These are phyloP conservation scores for Saksenaea oblongispora DNA, from an alignment of 371 early-diverging fungal species.

Conservation along the genomic window DNA sequence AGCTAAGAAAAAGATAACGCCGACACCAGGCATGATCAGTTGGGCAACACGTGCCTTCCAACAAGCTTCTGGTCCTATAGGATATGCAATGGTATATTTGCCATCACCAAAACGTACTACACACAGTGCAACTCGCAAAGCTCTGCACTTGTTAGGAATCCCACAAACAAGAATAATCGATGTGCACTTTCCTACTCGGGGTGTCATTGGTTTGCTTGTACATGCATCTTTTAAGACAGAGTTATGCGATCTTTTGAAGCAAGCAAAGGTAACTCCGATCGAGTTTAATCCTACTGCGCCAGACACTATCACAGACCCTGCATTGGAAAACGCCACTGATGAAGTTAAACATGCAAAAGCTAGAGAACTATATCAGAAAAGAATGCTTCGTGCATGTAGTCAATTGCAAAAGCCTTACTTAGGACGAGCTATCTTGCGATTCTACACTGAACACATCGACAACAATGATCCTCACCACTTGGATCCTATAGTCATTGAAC, in stretches of 20 bases:
- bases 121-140: no score
- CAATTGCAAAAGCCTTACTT: not conserved
- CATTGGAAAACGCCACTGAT: not conserved
- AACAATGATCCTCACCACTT: not conserved
- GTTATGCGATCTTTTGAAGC: not conserved
- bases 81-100: not conserved
- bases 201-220: not conserved
- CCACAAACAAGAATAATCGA: no score
- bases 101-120: no score
- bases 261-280: not conserved
- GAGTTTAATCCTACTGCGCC: not conserved
- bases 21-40: not conserved
- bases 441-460: not conserved
- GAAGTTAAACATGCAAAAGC: not conserved
- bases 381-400: not conserved
- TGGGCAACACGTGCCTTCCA: not conserved
- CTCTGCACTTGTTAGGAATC: no score
- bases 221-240: not conserved
- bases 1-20: not conserved
- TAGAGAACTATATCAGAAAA: not conserved
- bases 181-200: not conserved
- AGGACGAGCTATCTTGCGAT: not conserved
- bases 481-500: not conserved
- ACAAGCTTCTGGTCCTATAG: not conserved
- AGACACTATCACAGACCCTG: not conserved